phyloP scores from a whole-genome alignment of 2,329 filamentous ascomycete species.

The Westerdykella aurantiaca region DNA sequence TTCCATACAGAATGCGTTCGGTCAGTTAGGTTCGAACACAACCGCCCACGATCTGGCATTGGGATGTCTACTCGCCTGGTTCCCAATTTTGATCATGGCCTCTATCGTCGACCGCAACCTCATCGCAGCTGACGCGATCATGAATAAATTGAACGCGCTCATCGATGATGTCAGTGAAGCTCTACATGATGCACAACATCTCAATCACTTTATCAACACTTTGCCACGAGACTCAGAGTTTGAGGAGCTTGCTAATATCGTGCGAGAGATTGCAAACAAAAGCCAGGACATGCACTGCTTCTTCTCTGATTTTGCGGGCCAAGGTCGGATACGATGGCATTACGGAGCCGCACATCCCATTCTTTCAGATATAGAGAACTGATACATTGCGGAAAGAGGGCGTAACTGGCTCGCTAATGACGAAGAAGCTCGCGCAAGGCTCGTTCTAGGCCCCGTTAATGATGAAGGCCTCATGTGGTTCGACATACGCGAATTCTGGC shows the following conservation, averaged over 20 bases:
- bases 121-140: slow-evolving; percentile 34
- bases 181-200: slow-evolving; percentile 18
- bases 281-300: slow-evolving; percentile 20
- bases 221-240: slow-evolving; percentile 9
- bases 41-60: slow-evolving; percentile 41
- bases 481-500: slow-evolving; percentile 42
- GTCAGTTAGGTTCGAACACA: slow-evolving; percentile 31
- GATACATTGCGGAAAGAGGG: slow-evolving; percentile 31
- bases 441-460: slow-evolving; percentile 33
- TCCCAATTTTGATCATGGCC: slow-evolving; percentile 40
- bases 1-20: slow-evolving; percentile 30
- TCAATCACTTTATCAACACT: slow-evolving; percentile 14
- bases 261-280: slow-evolving; percentile 17
- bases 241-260: slow-evolving; percentile 16
- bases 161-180: slow-evolving; percentile 29
- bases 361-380: slow-evolving; percentile 35
- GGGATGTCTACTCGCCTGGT: slow-evolving; percentile 40
- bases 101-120: slow-evolving; percentile 43
- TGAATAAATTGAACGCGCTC: slow-evolving; percentile 33
- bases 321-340: slow-evolving; percentile 26
- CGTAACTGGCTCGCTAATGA: slow-evolving; percentile 35
- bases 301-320: slow-evolving; percentile 35
- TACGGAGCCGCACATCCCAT: slow-evolving; percentile 39
- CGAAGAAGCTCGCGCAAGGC: slow-evolving; percentile 25
- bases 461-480: slow-evolving; percentile 39